phyloP scores from a whole-genome alignment of 2,329 filamentous ascomycete species.

The Sporothrix euskadiensis region DNA sequence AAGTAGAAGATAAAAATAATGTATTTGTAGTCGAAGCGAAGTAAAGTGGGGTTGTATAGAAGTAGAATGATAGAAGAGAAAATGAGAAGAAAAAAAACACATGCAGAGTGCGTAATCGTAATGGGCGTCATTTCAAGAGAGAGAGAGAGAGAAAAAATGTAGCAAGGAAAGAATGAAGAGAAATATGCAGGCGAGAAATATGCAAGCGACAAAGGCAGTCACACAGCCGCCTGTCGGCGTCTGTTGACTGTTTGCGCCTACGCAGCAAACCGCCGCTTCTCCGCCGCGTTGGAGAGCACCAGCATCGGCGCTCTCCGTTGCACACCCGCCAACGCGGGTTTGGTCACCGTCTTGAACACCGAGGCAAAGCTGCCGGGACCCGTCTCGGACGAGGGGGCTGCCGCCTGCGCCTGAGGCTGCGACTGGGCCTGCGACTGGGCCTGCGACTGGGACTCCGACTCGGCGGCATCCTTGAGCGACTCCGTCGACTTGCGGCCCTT shows the following conservation, averaged over 20 bases:
- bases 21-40: not conserved
- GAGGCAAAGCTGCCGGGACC: slow-evolving; percentile 66
- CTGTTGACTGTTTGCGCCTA: slow-evolving; percentile 15
- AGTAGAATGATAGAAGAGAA: not conserved
- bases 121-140: slow-evolving; percentile 14
- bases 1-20: not conserved
- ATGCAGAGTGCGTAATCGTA: slow-evolving; percentile 26
- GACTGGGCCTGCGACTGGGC: not conserved
- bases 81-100: slow-evolving; percentile 13
- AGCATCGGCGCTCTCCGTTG: slow-evolving; percentile 84
- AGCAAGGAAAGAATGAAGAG: not conserved
- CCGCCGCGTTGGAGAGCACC: slow-evolving; percentile 74
- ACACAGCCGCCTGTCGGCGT: not conserved
- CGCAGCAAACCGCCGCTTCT: slow-evolving; percentile 67
- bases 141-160: not conserved
- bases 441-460: not conserved
- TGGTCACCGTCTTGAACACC: slow-evolving; percentile 63
- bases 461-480: slow-evolving; percentile 59
- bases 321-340: slow-evolving; percentile 54
- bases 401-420: slow-evolving; percentile 31
- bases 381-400: slow-evolving; percentile 41
- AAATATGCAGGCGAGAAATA: not conserved
- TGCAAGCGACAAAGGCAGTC: not conserved
- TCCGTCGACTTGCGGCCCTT: slow-evolving; percentile 63
- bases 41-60: not conserved